Base-by-base conservation (phyloP, 176 grass and related monocot genomes). In the Pharus latifolius region DNA sequence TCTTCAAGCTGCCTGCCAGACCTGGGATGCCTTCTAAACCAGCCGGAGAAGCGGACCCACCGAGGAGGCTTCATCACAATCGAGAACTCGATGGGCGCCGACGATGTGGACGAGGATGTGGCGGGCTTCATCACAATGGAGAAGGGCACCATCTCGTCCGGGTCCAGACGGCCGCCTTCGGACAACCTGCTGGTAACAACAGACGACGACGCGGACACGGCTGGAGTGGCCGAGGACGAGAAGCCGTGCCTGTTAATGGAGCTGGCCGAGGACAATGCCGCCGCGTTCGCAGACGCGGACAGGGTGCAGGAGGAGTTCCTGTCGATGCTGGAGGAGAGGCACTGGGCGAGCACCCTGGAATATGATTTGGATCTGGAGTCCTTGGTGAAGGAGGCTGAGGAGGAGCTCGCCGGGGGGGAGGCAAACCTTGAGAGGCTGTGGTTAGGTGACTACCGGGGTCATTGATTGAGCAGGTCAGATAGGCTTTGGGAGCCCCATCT, bases 121-220 rank as follows among this genome's bases (percentile, higher is more conserved):
- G 65, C 23, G 0, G 80, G 73, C 16, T 96, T 82, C 73, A 96
- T 96, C 60, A 79, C 87, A 15, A 90, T 96, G 4, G 91, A 96
- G 62, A 87, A 90, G 67, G 79, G 78, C 28, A 35, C 68, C 37
- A 72, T 75, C 32, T 78, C 68, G 10, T 74, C 79, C 45, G 17
- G 62, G 18, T 54, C 24, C 14, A 5, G 27, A 2, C 55, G 23
- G 3, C 77, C 77, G 10, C 83, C 83, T 0, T 90, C 86, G 0
- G 76, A 87, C 43, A 80, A 70, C 45, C 40, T 82, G 65, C 27
- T 46, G 1, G 74, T 68, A 44, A 72, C 83, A n/a, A 82, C 78
- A 10, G 49, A 64, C 5, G 70, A 70, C 18, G 83, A 88, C 10
- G 78, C 72, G 2, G 68, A 60, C 24, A n/a, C n/a, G n/a, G n/a